Evolutionary conservation across 345 rosid genomes (phyloP).

Genomic region (Zanthoxylum bungeanum): DNA sequence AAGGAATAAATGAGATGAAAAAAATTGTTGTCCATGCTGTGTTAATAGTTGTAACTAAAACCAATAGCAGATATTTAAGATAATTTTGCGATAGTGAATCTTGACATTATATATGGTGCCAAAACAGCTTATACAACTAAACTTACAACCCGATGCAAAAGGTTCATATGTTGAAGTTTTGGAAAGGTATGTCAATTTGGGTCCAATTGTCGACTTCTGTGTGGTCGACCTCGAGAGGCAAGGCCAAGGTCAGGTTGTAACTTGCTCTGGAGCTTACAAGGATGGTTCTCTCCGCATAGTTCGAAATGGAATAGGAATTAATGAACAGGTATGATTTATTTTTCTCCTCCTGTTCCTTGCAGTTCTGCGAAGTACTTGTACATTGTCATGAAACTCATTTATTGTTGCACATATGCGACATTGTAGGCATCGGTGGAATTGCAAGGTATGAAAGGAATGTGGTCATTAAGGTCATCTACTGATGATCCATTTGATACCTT

Average conservation of each 20-base stretch:
- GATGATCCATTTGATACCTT: constrained; percentile 91
- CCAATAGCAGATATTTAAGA: neutral
- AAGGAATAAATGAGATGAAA: neutral
- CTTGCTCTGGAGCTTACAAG: constrained; percentile 96
- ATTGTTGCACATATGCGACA: constrained; percentile 18
- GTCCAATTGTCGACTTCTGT: constrained; percentile 91
- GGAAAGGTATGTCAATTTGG: constrained; percentile 87
- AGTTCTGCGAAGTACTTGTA: constrained; percentile 1
- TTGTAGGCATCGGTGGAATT: constrained; percentile 89
- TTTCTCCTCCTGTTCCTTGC: neutral
- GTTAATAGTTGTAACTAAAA: neutral
- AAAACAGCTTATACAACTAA: constrained; percentile 81
- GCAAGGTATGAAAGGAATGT: constrained; percentile 98
- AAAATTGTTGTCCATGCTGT: neutral
- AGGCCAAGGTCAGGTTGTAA: constrained; percentile 98
- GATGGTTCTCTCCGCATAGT: constrained; percentile 97
- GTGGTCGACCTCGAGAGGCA: constrained; percentile 98
- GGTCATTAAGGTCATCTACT: constrained; percentile 86
- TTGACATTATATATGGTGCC: constrained; percentile 11
- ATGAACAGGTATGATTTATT: constrained; percentile 69
- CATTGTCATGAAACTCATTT: constrained; percentile 8
- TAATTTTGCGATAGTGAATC: neutral
- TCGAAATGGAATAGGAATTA: constrained; percentile 96
- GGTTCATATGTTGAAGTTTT: constrained; percentile 88
- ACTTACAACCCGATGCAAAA: constrained; percentile 77